phyloP scores from a whole-genome alignment of 192 early-diverging fungal species.

The Coemansia sp. region DNA sequence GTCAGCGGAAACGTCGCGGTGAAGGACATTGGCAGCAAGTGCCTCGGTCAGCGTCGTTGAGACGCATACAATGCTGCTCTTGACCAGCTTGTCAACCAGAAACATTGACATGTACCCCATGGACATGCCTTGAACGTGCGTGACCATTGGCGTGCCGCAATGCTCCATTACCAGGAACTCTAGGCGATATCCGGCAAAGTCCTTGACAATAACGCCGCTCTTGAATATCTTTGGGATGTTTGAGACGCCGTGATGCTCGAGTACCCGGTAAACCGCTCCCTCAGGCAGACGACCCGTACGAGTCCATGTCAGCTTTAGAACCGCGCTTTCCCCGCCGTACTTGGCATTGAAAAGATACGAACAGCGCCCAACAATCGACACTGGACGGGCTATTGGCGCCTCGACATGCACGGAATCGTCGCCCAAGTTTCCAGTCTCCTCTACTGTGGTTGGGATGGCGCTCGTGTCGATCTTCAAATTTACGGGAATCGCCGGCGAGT shows the following conservation, averaged over 20 bases:
- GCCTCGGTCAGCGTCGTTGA: neutral
- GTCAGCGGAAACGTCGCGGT: conserved; percentile 23
- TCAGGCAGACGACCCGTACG: conserved; percentile 1
- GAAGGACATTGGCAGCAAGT: conserved; percentile 5
- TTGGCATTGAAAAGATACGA: neutral
- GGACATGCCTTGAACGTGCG: neutral
- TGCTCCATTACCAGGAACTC: conserved; percentile 15
- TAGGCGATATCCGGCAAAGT: conserved; percentile 20
- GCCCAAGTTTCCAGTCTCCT: too few relatives aligned
- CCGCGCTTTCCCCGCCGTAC: neutral
- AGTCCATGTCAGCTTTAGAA: conserved; percentile 19
- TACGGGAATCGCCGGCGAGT: too few relatives aligned
- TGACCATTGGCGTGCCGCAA: conserved; percentile 10
- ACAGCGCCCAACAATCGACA: neutral
- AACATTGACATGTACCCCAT: too few relatives aligned
- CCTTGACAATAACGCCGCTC: conserved; percentile 10
- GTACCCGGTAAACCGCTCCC: conserved; percentile 15
- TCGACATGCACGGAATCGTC: too few relatives aligned
- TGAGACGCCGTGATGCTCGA: neutral
- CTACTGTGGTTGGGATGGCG: too few relatives aligned
- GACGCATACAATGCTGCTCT: conserved; percentile 4
- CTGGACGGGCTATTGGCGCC: too few relatives aligned
- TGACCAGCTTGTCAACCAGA: too few relatives aligned
- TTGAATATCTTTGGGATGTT: conserved; percentile 6
- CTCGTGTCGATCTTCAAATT: too few relatives aligned